Percentiles rank a stretch among this genome's conserved stretches.
phyloP scores from a whole-genome alignment of 2,329 filamentous ascomycete species.

The Calonectria pauciramosa region DNA sequence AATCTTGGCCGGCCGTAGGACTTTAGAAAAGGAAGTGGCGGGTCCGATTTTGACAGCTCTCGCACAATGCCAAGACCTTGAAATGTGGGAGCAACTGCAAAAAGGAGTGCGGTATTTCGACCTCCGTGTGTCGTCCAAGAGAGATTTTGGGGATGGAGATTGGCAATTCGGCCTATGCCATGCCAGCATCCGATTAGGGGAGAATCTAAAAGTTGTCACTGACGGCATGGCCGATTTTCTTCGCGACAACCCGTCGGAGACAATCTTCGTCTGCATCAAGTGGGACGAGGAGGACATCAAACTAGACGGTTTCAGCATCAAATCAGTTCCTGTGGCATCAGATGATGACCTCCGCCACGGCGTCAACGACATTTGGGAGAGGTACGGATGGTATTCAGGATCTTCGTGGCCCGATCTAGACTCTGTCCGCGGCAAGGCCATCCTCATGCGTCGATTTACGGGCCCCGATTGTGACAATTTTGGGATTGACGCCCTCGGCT shows the following conservation, averaged over 20 bases:
- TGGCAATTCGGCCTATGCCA: background rate
- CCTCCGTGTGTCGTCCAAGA: background rate
- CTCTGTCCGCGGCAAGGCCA: background rate
- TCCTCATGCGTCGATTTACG: background rate
- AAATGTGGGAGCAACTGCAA: background rate
- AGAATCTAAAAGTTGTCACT: background rate
- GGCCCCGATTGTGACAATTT: background rate
- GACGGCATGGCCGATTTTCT: background rate
- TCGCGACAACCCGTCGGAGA: background rate
- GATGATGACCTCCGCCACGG: background rate
- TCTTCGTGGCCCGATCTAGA: background rate
- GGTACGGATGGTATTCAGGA: background rate
- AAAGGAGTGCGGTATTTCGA: background rate
- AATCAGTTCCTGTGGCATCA: background rate
- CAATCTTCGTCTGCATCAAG: background rate
- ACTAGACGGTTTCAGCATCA: background rate
- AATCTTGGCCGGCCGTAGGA: background rate
- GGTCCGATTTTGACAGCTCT: background rate
- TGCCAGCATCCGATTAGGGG: background rate
- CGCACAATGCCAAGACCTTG: background rate
- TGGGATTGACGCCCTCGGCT: background rate
- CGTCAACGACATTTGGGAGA: background rate
- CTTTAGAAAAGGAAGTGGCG: background rate
- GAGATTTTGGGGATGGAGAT: background rate
- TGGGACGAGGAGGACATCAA: background rate